Evolutionary conservation across 129 eudicot species (phyloP), one percentile per base, ranked within the genome.

Genomic region (Scalesia atractyloides): DNA sequence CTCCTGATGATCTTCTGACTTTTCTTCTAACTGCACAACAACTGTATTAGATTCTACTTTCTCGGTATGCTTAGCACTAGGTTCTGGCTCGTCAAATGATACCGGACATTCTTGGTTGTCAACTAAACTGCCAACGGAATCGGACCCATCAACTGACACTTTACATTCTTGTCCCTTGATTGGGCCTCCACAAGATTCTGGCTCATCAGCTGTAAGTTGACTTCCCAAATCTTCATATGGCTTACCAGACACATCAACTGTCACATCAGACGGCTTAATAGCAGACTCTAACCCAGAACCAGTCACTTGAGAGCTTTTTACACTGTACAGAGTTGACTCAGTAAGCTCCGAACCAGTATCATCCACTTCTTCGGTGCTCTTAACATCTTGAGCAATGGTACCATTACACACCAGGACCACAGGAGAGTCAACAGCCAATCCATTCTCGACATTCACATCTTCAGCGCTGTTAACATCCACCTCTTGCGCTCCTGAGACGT

Each of bases 81-180:
- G 33, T 70, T 70, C 82, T 37, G 26, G 62, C 70, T 63, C 76
- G 5, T 58, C 37, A 61, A 77, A 65, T 37, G 46, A 69, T 63
- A 50, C 71, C 20, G 56, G 64, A 61, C 63, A 70, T 50, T 77
- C 76, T 69, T 77, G 81, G 24, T 61, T 61, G 48, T 69, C 71
- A 49, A 63, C 24, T 72, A 57, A 41, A 78, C 43, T 64, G 73
- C 56, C 76, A 77, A 22, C 49, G 46, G 65, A 69, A 50, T 69
- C 81, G 7, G 71, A 50, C 70, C 69, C 76, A 50, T 63, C 48
- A 41, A 65, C 82, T 16, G 77, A 13, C 11, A 70, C 72, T 70
- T 75, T 33, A 66, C 61, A 13, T 54, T 78, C 72, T 50, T 1
- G 50, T 30, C 71, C 82, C 71, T 43, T 64, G 34, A 70, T 16